phyloP scores from a whole-genome alignment of 176 grass and related monocot genomes.

The Poa annua region DNA sequence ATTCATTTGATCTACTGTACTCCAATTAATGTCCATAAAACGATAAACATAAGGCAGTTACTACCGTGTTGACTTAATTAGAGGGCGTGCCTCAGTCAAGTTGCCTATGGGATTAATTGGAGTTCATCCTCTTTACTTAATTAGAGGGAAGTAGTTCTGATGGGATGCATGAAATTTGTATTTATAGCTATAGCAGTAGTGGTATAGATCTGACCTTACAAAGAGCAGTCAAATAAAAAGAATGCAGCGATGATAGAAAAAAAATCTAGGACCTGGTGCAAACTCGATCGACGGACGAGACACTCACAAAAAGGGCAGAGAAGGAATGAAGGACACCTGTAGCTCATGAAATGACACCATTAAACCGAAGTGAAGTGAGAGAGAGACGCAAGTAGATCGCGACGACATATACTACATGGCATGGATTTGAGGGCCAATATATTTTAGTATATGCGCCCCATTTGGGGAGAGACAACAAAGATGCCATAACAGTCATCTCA shows the following conservation, averaged over 20 bases:
- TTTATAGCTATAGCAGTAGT: no score
- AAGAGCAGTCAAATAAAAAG: no score
- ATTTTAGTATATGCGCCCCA: background rate
- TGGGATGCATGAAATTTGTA: background rate
- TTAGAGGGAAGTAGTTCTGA: no score
- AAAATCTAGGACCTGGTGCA: slow-evolving; percentile 33
- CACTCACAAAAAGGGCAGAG: slow-evolving; percentile 44
- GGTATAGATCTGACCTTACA: no score
- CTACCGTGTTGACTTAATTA: background rate
- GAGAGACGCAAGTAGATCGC: background rate
- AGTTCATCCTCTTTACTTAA: no score
- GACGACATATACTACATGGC: background rate
- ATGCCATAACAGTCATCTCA: slow-evolving; percentile 59
- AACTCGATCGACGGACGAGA: slow-evolving; percentile 37
- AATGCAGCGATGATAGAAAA: background rate
- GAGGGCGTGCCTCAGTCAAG: background rate
- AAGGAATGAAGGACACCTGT: slow-evolving; percentile 48
- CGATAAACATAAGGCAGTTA: slow-evolving; percentile 3
- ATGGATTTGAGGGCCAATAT: slow-evolving; percentile 16
- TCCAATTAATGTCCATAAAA: slow-evolving; percentile 22
- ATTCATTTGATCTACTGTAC: background rate
- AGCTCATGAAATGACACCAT: slow-evolving; percentile 51
- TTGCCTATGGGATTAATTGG: background rate
- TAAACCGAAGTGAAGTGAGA: slow-evolving; percentile 10
- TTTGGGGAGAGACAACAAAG: slow-evolving; percentile 40